Evolutionary conservation across 768 basidiomycete genomes (phyloP), one percentile per base, ranked within the genome.

Genomic region (Mycena galericulata): DNA sequence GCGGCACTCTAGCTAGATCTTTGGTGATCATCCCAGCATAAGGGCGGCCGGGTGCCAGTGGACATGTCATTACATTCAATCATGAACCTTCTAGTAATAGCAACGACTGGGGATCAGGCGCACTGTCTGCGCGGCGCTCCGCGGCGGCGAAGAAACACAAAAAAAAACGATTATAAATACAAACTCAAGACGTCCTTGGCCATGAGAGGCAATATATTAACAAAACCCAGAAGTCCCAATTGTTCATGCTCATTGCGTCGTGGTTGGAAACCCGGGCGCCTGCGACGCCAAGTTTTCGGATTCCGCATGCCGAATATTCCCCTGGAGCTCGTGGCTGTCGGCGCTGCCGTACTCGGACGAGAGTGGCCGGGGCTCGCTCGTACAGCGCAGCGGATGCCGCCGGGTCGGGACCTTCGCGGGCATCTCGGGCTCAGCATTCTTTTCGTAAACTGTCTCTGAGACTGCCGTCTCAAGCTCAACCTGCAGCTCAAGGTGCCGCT

Each of bases 401-500:
- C 56, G 46, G 29, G 55, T 51, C 18, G 55, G 56, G 11, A 40
- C 29, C 55, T 57, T 58, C 3, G 30, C 8, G 2, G 30, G 36
- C 10, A n/a, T 50, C 47, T 30, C 55, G 2, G 30, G 15, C 24
- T 64, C 34, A 6, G n/a, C n/a, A n/a, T 36, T 45, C 24, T 65
- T 65, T 8, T 65, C 64, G 40, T 65, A 65, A 14, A 56, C 29
- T n/a, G 64, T 65, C 49, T 65, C 64, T 15, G 56, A 58, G 17
- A 58, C 29, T 36, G 63, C 63, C 1, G 55, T 58, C 56, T 58
- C 63, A 12, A 65, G 29, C 38, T 65, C 64, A 22, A 58, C 55
- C 56, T 58, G 64, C 47, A 38, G 29, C 47, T 65, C 38, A 7
- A 49, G 46, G 15, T 46, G 46, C 20, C 20, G 45, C 7, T 12